phyloP scores from a whole-genome alignment of 495 filamentous ascomycete species.

The Glonium stellatum region DNA sequence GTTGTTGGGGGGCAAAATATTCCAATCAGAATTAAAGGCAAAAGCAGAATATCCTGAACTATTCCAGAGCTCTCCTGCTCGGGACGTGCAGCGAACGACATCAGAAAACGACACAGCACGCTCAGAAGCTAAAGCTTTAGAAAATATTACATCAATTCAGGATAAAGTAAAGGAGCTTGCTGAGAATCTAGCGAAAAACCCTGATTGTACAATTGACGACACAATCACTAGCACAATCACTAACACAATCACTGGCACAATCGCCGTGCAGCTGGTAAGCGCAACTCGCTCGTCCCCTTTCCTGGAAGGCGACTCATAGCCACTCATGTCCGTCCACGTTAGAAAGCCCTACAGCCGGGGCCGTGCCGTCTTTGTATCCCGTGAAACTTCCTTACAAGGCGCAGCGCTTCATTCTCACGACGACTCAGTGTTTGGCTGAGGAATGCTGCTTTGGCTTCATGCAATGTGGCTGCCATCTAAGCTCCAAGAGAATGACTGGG shows the following conservation, averaged over 20 bases:
- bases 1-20: conserved; percentile 30
- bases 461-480: conserved; percentile 33
- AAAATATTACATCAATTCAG: conserved; percentile 14
- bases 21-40: conserved; percentile 33
- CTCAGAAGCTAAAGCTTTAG: conserved; percentile 30
- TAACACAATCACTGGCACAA: no score
- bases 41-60: conserved; percentile 37
- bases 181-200: no score
- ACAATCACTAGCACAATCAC: no score
- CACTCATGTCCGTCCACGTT: no score
- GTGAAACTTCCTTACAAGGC: conserved; percentile 39
- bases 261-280: no score
- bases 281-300: no score
- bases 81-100: conserved; percentile 21
- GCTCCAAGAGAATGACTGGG: conserved; percentile 33
- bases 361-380: conserved; percentile 33
- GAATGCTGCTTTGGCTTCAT: conserved; percentile 41
- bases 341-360: no score
- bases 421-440: conserved; percentile 37
- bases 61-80: conserved; percentile 26
- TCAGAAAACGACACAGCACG: conserved; percentile 29
- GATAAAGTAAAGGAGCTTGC: no score
- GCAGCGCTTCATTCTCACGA: conserved; percentile 38
- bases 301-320: no score
- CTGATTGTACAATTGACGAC: no score